Percentiles rank a stretch among this genome's conserved stretches.
Evolutionary conservation across 2,329 filamentous ascomycete genomes (phyloP).

Genomic region (Xylariaceae sp.): DNA sequence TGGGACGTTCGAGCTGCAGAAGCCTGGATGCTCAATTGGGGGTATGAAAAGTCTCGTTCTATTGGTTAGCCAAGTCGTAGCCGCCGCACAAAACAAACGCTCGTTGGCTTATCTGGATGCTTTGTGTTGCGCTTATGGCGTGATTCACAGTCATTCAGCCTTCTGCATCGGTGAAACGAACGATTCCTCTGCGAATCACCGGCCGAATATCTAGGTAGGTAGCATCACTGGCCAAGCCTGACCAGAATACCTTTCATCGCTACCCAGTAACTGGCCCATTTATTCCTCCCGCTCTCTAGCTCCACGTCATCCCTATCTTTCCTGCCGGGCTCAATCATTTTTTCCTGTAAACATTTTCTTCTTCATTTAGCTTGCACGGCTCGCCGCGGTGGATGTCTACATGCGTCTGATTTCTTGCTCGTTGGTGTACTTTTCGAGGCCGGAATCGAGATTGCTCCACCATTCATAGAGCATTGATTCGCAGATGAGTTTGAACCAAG

Average conservation of each 20-base stretch:
- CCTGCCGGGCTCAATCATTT: background rate
- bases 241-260: conserved; percentile 7
- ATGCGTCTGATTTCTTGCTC: conserved; percentile 87
- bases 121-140: conserved; percentile 11
- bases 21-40: conserved; percentile 2
- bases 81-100: conserved; percentile 2
- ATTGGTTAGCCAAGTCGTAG: conserved; percentile 12
- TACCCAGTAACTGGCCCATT: conserved; percentile 12
- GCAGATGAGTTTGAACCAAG: conserved; percentile 99
- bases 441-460: conserved; percentile 82
- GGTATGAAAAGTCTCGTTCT: conserved; percentile 3
- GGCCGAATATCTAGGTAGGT: conserved; percentile 8
- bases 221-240: conserved; percentile 14
- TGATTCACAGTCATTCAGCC: conserved; percentile 6
- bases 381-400: conserved; percentile 35
- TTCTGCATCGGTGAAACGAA: conserved; percentile 11
- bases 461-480: conserved; percentile 96
- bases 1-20: conserved; percentile 3
- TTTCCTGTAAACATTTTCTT: background rate
- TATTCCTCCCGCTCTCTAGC: conserved; percentile 6
- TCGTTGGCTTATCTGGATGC: conserved; percentile 14
- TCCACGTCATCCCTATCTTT: conserved; percentile 2
- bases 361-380: background rate
- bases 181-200: conserved; percentile 5
- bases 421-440: conserved; percentile 78